Conservation (phyloP, 345 rosid species). For the Salix caprea region DNA sequence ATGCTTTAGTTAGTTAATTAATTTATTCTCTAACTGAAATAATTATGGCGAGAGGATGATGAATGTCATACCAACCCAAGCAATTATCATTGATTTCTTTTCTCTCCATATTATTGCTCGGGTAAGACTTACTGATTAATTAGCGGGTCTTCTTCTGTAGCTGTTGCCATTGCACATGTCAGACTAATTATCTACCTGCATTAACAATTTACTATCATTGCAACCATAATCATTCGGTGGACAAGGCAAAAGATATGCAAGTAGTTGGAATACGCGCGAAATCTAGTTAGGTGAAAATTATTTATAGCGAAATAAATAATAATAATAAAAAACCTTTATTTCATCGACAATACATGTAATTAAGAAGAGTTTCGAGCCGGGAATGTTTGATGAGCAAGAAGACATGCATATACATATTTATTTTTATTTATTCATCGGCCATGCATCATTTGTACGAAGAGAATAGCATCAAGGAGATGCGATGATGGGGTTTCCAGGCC, state of each 20-base stretch:
- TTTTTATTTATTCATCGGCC: background rate
- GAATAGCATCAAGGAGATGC: background rate
- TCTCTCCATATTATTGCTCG: background rate
- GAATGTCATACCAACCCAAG: background rate
- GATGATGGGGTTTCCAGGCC: slow-evolving; percentile 27
- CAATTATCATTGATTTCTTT: background rate
- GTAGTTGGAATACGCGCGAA: background rate
- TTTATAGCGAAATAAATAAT: background rate
- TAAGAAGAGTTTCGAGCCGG: no score
- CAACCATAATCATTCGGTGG: background rate
- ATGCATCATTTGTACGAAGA: background rate
- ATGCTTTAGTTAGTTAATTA: background rate
- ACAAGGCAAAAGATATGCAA: background rate
- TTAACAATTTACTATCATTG: background rate
- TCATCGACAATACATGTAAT: no score
- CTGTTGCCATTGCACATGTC: background rate
- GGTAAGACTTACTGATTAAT: slow-evolving; percentile 1
- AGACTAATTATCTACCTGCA: background rate
- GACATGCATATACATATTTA: background rate
- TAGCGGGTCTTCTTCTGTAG: background rate
- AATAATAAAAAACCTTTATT: no score
- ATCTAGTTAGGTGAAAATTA: background rate
- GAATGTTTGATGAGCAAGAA: no score
- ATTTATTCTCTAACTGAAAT: background rate
- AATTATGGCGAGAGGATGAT: background rate